Evolutionary conservation across 2,329 filamentous ascomycete species (phyloP), one percentile per base, ranked within the genome.

Genomic region (Colletotrichum liaoningense): DNA sequence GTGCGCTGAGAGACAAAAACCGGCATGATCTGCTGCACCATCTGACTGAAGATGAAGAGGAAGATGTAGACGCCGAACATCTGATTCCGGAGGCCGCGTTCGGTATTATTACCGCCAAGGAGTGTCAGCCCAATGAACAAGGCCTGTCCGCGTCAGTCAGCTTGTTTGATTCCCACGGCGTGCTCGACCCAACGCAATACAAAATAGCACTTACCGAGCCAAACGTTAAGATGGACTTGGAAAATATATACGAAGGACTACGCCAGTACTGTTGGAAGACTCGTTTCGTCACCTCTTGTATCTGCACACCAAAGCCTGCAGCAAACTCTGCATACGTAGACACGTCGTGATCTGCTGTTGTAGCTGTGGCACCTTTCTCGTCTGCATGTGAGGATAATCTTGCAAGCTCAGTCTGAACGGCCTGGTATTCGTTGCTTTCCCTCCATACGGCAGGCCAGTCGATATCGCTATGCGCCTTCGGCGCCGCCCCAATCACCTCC

Each of bases 261-360:
- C 93, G 89, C 93, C 93, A 95, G 84, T 94, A 94, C 80, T 95
- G 93, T 77, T 93, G 87, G 81, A 94, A 94, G 8, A 94, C 90
- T 75, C 93, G 91, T 55, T 85, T 79, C 9, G 88, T 88, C 49
- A 92, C 91, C 74, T 91, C 85, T 33, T 82, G 84, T 8, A 94
- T 81, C 77, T 95, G 93, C 8, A 83, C 77, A 2, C 67, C 76
- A 77, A 94, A 92, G 0, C 92, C 89, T 30, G 92, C 92, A 0
- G 93, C 93, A 74, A 94, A 95, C 35, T 72, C 69, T 22, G 52
- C 38, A 6, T 72, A 63, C 9, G 57, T 52, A 1, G 28, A 67
- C 9, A 46, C 22, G 5, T 72, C 64, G 7, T 63, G 26, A 26
- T 16, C 35, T 9, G 49, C 46, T 0, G 56, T 24, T 26, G 3